phyloP scores from a whole-genome alignment of 2,329 filamentous ascomycete species.

The Ascochyta viciae-villosae region DNA sequence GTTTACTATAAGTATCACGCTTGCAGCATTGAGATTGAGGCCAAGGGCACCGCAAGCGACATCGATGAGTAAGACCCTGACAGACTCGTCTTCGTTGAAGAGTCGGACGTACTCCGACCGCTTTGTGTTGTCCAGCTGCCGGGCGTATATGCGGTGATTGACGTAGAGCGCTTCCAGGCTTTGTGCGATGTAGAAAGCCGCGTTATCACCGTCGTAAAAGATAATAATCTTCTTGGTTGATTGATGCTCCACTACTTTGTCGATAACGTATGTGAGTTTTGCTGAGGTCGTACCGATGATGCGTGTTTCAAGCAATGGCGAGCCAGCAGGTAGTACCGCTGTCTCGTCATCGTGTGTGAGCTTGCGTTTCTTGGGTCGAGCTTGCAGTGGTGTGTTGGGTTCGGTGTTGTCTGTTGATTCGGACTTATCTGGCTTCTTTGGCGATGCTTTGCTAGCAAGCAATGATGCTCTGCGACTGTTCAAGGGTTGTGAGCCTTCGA shows the following conservation, averaged over 20 bases:
- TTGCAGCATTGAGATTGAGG: constrained; percentile 82
- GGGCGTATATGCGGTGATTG: constrained; percentile 71
- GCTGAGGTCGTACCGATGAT: constrained; percentile 83
- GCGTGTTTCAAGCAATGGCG: constrained; percentile 64
- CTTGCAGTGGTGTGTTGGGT: constrained; percentile 19
- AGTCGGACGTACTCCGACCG: constrained; percentile 78
- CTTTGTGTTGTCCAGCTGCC: constrained; percentile 64
- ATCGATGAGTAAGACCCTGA: constrained; percentile 88
- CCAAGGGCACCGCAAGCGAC: constrained; percentile 89
- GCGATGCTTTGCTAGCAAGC: constrained; percentile 29
- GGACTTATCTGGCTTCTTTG: constrained; percentile 23
- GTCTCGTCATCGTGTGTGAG: constrained; percentile 41
- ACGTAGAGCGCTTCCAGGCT: constrained; percentile 75
- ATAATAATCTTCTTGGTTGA: constrained; percentile 83
- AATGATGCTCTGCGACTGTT: constrained; percentile 37
- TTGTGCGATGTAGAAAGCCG: constrained; percentile 84
- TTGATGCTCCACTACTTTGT: constrained; percentile 73
- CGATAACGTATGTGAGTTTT: constrained; percentile 86
- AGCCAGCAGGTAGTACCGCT: constrained; percentile 49
- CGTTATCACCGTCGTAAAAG: constrained; percentile 89
- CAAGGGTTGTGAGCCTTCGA: constrained; percentile 46
- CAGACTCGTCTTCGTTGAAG: constrained; percentile 73
- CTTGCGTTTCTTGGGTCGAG: constrained; percentile 39
- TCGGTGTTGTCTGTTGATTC: not conserved
- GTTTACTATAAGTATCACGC: constrained; percentile 86